phyloP scores from a whole-genome alignment of 768 basidiomycete genomes.

The Mycena capillaripes region DNA sequence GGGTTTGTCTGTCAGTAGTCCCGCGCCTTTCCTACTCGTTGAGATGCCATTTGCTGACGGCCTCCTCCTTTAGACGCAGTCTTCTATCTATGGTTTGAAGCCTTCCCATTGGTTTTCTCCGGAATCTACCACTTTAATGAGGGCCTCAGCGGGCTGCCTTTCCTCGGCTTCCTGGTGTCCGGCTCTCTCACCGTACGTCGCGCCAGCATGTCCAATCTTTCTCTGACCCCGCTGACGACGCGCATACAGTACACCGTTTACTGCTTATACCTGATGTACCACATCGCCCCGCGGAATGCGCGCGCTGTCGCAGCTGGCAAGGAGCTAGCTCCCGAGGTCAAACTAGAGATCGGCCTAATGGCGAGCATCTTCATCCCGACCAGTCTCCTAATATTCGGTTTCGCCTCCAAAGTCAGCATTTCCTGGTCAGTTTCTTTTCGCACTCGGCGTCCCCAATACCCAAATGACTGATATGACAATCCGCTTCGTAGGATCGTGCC shows the following conservation, averaged over 20 bases:
- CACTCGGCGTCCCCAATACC: no score
- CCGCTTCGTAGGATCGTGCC: constrained; percentile 44
- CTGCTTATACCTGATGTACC: constrained; percentile 38
- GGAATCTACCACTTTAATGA: constrained; percentile 48
- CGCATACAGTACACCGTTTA: constrained; percentile 31
- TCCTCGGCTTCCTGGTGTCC: constrained; percentile 41
- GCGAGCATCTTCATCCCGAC: constrained; percentile 49
- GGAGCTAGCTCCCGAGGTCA: constrained; percentile 42
- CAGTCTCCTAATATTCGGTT: constrained; percentile 52
- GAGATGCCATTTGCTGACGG: background rate
- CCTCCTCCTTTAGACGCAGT: constrained; percentile 34
- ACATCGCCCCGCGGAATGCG: constrained; percentile 35
- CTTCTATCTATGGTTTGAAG: constrained; percentile 49
- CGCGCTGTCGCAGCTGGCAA: constrained; percentile 20
- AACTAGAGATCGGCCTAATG: constrained; percentile 49
- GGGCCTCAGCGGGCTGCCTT: constrained; percentile 46
- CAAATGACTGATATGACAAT: no score
- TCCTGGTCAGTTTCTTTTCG: constrained; percentile 45
- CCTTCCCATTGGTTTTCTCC: constrained; percentile 49
- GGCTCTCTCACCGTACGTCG: constrained; percentile 26
- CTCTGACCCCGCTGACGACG: background rate
- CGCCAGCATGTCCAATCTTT: background rate
- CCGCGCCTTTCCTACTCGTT: no score
- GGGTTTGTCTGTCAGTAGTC: constrained; percentile 45
- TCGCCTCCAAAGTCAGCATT: constrained; percentile 42